Base-by-base conservation (phyloP, 352 stramenopile species). In the Phytophthora chlamydospora region DNA sequence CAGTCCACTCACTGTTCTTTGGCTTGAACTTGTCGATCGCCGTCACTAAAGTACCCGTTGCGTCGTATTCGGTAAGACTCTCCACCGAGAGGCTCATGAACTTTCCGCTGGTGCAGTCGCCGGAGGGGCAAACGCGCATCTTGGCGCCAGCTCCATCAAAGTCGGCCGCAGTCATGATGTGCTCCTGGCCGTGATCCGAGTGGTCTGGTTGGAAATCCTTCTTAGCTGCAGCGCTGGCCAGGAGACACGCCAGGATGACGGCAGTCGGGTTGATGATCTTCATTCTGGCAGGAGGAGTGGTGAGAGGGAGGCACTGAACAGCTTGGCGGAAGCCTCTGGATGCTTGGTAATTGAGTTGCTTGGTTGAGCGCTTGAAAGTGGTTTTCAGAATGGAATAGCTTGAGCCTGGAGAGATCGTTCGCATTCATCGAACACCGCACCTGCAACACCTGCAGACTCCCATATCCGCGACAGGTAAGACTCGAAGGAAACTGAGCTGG, bases 61-160 rank as follows among this genome's bases (percentile, higher is more conserved):
- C n/a, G n/a, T 50, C 39, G 6, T 73, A 9, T 41, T 84, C 75
- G 11, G 73, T 65, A 6, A 84, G 53, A 21, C 66, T 72, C 0
- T 50, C 40, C 17, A 81, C 61, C 7, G 57, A 44, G 27, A 98
- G 83, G 59, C 91, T 83, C 91, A 99, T 98, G 76, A 97, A 98
- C 34, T 95, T 98, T 27, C 85, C 83, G 45, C 90, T 95, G 3
- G 77, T 89, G 35, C 84, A 96, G 36, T 83, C 61, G 13, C 70
- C 70, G n/a, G 55, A 64, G 8, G 76, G 73, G 29, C 76, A 83
- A 0, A 86, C 50, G 21, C 71, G 21, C 38, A 86, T 81, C 31
- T 74, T 71, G n/a, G 58, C 73, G 11, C 65, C 68, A 0, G 14
- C 13, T 2, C 58, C 62, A 24, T 57, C 63, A 29, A 85, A 80